Conservation (phyloP, 2,329 filamentous ascomycete genomes). For the Aspergillus sp. region DNA sequence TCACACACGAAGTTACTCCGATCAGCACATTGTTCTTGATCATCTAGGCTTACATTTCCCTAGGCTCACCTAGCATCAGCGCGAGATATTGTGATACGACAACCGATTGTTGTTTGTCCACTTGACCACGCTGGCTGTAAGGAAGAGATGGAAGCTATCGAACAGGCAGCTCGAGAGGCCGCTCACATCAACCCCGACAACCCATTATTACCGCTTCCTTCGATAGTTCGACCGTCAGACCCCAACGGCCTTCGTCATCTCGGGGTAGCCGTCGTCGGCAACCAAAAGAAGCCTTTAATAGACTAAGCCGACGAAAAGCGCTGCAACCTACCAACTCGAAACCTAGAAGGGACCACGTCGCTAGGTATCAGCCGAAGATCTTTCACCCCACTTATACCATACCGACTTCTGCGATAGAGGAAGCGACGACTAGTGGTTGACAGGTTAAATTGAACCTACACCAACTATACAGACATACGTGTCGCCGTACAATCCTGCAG, state of each 20-base stretch:
- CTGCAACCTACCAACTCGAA: neutral
- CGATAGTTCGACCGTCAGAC: slow-evolving; percentile 78
- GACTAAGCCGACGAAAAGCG: slow-evolving; percentile 49
- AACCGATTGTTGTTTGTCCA: slow-evolving; percentile 94
- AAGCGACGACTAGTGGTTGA: neutral
- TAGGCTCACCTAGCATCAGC: slow-evolving; percentile 86
- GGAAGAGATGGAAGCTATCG: slow-evolving; percentile 97
- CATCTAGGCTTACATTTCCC: slow-evolving; percentile 15
- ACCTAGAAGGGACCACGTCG: neutral
- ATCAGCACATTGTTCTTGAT: neutral
- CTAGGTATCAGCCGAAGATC: slow-evolving; percentile 13
- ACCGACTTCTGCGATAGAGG: neutral
- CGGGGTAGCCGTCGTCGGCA: slow-evolving; percentile 63
- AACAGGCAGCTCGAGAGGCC: slow-evolving; percentile 91
- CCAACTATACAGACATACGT: slow-evolving; percentile 1
- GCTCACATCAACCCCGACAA: slow-evolving; percentile 84
- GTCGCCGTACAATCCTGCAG: neutral
- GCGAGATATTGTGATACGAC: slow-evolving; percentile 81
- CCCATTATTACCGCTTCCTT: slow-evolving; percentile 84
- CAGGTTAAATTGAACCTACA: neutral
- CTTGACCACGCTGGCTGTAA: slow-evolving; percentile 94
- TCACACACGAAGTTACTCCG: neutral
- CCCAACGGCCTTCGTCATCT: slow-evolving; percentile 60
- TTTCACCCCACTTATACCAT: slow-evolving; percentile 7
- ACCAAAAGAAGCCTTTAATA: slow-evolving; percentile 63